A percentile compares a stretch with the other conserved stretches of the same genome.
These are phyloP conservation scores for Solanum boliviense DNA, from an alignment of 257 asterid genomes.

Conservation along the genomic window DNA sequence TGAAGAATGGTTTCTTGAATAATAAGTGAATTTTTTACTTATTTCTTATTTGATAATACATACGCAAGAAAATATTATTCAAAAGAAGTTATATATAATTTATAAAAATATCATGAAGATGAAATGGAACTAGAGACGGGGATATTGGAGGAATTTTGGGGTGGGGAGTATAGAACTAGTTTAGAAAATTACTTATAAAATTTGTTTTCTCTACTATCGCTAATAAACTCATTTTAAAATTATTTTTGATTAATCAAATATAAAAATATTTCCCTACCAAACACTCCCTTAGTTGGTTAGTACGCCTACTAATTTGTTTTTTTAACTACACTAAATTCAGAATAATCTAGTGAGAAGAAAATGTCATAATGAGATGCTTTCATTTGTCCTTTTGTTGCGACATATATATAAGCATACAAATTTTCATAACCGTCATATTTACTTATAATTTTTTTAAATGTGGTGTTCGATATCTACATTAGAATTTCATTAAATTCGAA, in stretches of 20 bases:
- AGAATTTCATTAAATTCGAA: too few species aligned
- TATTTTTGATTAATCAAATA: background rate
- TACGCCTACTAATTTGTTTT: background rate
- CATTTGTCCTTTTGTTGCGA: background rate
- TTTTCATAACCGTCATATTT: background rate
- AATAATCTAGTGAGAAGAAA: background rate
- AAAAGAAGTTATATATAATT: background rate
- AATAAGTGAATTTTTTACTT: background rate
- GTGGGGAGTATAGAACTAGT: background rate
- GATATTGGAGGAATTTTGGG: background rate
- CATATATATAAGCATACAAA: background rate
- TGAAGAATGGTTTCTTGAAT: background rate
- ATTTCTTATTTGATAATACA: background rate
- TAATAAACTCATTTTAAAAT: background rate
- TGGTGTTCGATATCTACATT: too few species aligned
- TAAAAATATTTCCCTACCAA: background rate
- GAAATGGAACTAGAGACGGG: background rate
- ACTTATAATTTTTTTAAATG: too few species aligned
- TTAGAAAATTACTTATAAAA: background rate
- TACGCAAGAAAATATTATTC: background rate
- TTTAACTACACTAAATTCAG: background rate
- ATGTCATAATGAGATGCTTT: background rate
- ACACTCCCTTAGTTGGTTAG: background rate
- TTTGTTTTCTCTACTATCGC: background rate
- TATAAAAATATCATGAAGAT: background rate